A percentile compares a stretch with the other conserved stretches of the same genome.
Evolutionary conservation across 345 rosid genomes (phyloP).

Genomic region (Eucalyptus dawsonii): DNA sequence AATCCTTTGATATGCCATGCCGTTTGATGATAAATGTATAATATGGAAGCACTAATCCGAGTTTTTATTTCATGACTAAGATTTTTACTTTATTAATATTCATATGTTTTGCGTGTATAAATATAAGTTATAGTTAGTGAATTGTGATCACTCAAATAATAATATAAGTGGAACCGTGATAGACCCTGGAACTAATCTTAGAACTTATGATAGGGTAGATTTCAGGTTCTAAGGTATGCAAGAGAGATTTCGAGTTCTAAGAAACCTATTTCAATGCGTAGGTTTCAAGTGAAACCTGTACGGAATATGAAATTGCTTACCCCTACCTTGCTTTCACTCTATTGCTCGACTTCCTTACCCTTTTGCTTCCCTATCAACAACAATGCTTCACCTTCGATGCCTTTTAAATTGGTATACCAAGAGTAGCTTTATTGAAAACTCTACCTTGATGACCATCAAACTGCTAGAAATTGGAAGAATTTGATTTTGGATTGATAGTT

Average conservation of each 20-base stretch:
- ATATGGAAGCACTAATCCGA: rapidly evolving
- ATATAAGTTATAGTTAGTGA: too few relatives aligned
- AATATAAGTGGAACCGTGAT: too few relatives aligned
- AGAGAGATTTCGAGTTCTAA: rapidly evolving
- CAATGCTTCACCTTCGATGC: background rate
- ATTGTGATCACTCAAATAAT: too few relatives aligned
- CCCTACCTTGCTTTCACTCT: background rate
- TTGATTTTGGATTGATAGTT: background rate
- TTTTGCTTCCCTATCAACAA: background rate
- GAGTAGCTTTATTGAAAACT: background rate
- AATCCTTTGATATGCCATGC: rapidly evolving
- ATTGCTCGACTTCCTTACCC: background rate
- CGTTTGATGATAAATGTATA: too few relatives aligned
- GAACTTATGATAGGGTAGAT: too few relatives aligned
- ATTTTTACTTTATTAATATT: too few relatives aligned
- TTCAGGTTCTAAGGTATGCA: too few relatives aligned
- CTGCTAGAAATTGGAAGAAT: background rate
- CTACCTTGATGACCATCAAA: background rate
- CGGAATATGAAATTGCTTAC: rapidly evolving
- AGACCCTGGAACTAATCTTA: rapidly evolving
- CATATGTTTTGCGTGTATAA: too few relatives aligned
- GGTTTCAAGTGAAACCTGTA: rapidly evolving
- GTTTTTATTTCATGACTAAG: too few relatives aligned
- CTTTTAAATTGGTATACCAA: background rate
- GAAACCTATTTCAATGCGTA: rapidly evolving